These are phyloP conservation scores for Glycine soja DNA, from an alignment of 306 rosid genomes.

Conservation along the genomic window DNA sequence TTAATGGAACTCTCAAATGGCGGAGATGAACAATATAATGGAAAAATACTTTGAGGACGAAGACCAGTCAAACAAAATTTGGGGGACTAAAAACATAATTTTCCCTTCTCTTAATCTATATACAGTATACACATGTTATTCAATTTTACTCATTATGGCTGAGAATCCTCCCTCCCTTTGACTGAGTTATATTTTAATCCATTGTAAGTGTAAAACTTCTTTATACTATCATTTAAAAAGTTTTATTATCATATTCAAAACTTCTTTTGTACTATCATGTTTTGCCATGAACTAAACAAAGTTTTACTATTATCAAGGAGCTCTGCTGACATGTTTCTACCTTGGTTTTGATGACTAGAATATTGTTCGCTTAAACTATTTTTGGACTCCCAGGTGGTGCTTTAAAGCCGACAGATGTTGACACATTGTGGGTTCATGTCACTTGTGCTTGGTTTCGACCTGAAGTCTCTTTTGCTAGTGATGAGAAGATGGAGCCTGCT, in stretches of 20 bases:
- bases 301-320: constrained; percentile 36
- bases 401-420: constrained; percentile 93
- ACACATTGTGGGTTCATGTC: constrained; percentile 95
- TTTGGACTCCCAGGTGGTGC: constrained; percentile 85
- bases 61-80: no score
- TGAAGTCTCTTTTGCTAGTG: constrained; percentile 96
- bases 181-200: constrained; percentile 11
- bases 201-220: not conserved
- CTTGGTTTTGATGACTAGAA: constrained; percentile 31
- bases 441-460: constrained; percentile 99
- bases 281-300: not conserved
- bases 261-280: not conserved
- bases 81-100: no score
- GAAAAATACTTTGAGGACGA: no score
- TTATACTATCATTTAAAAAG: constrained; percentile 2
- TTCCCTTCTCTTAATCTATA: no score
- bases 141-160: constrained; percentile 25
- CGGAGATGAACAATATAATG: no score
- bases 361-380: constrained; percentile 39
- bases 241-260: no score
- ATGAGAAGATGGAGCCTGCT: constrained; percentile 99
- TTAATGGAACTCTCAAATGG: no score
- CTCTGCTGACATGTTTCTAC: constrained; percentile 31
- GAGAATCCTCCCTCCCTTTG: constrained; percentile 19
- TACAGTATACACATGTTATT: not conserved